A percentile compares a stretch with the other conserved stretches of the same genome.
phyloP scores from a whole-genome alignment of 768 basidiomycete genomes.

The Phanerodontia chrysosporium region DNA sequence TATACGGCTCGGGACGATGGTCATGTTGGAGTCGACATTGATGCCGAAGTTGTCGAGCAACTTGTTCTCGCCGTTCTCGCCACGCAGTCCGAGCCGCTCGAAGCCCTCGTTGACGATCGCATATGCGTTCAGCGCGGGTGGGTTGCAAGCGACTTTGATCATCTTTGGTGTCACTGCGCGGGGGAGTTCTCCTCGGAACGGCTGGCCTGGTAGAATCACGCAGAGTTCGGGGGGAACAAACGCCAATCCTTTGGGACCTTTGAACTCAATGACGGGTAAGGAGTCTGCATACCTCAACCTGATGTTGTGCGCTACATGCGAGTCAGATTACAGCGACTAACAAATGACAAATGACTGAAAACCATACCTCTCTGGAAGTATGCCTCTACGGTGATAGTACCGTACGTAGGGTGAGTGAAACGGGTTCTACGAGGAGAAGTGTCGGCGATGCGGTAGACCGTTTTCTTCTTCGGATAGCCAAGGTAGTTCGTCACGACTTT shows the following conservation, averaged over 20 bases:
- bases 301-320: constrained; percentile 64
- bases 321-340: no score
- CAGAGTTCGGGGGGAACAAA: constrained; percentile 71
- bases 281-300: constrained; percentile 37
- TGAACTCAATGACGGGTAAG: constrained; percentile 32
- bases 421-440: constrained; percentile 22
- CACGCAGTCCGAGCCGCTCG: constrained; percentile 44
- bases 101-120: constrained; percentile 59
- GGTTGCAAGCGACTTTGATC: constrained; percentile 66
- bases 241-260: constrained; percentile 26
- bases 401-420: constrained; percentile 58
- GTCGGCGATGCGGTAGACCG: constrained; percentile 26
- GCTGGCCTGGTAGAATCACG: constrained; percentile 52
- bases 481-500: constrained; percentile 56
- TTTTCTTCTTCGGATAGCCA: constrained; percentile 47
- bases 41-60: constrained; percentile 45
- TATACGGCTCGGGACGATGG: constrained; percentile 59
- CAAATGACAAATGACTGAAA: not conserved
- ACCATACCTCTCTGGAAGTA: constrained; percentile 57
- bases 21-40: constrained; percentile 52
- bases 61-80: not conserved
- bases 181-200: constrained; percentile 57
- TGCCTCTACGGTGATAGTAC: constrained; percentile 52
- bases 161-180: constrained; percentile 64
- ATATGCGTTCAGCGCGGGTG: constrained; percentile 54